Evolutionary conservation across 2,329 filamentous ascomycete species (phyloP).

Genomic region (Neocatenulostroma microsporum): DNA sequence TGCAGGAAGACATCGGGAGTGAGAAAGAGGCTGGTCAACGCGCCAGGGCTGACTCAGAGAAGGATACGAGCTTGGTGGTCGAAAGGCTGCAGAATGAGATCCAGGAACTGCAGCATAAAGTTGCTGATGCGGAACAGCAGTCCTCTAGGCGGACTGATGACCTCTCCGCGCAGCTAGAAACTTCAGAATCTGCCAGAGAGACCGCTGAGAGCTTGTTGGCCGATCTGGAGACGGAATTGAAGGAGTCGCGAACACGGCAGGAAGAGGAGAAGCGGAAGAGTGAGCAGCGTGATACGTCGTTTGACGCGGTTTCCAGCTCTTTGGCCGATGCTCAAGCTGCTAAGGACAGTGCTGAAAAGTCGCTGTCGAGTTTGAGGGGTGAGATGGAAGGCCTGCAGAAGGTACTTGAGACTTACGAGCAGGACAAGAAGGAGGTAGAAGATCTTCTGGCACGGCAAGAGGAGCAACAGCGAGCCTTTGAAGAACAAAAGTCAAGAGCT

Average conservation of each 20-base stretch:
- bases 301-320: too few species aligned
- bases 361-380: slow-evolving; percentile 4
- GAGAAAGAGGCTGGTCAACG: too few species aligned
- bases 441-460: background rate
- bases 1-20: slow-evolving; percentile 16
- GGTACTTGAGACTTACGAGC: slow-evolving; percentile 16
- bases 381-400: slow-evolving; percentile 14
- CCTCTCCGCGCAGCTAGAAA: slow-evolving; percentile 13
- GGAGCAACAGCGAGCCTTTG: slow-evolving; percentile 6
- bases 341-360: slow-evolving; percentile 7
- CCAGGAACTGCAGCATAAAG: slow-evolving; percentile 14
- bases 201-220: slow-evolving; percentile 14
- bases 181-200: too few species aligned
- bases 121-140: slow-evolving; percentile 10
- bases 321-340: slow-evolving; percentile 11
- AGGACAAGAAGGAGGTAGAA: slow-evolving; percentile 10
- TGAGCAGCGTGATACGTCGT: slow-evolving; percentile 13
- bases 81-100: slow-evolving; percentile 18
- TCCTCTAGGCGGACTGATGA: slow-evolving; percentile 9
- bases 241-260: background rate
- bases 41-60: too few species aligned
- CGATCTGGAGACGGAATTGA: slow-evolving; percentile 5
- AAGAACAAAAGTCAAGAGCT: background rate
- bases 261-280: slow-evolving; percentile 10
- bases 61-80: slow-evolving; percentile 8